Evolutionary conservation across 805 yeast genomes (phyloP).

Genomic region (Cyberlindnera galapagoensis): DNA sequence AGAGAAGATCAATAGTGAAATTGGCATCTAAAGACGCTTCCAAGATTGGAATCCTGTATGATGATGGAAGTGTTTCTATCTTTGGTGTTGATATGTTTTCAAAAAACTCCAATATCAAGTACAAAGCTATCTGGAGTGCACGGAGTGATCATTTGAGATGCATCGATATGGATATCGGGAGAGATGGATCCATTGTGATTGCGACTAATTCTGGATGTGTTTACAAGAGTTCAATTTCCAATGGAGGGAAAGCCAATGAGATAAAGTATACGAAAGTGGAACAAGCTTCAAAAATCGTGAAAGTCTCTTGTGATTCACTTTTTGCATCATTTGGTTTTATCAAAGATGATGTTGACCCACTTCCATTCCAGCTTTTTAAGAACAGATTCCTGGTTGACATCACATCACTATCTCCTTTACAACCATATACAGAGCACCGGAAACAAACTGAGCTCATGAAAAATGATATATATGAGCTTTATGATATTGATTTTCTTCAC

Average conservation of each 20-base stretch:
- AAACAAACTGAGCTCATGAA: conserved; percentile 17
- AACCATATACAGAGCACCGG: conserved; percentile 8
- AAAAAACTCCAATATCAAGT: conserved; percentile 35
- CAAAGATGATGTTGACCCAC: conserved; percentile 52
- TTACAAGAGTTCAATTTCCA: conserved; percentile 28
- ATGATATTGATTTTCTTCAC: conserved; percentile 14
- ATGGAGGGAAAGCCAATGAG: conserved; percentile 23
- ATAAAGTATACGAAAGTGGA: conserved; percentile 51
- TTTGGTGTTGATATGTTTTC: conserved; percentile 26
- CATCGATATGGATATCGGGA: conserved; percentile 60
- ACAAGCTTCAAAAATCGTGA: conserved; percentile 47
- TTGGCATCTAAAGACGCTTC: conserved; percentile 34
- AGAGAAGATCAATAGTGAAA: conserved; percentile 28
- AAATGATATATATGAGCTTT: conserved; percentile 5
- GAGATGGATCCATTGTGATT: conserved; percentile 62
- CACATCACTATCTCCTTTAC: conserved; percentile 42
- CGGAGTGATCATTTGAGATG: conserved; percentile 49
- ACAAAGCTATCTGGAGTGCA: conserved; percentile 55
- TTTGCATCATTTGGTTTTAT: conserved; percentile 64
- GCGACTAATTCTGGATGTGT: conserved; percentile 67
- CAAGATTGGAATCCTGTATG: conserved; percentile 42
- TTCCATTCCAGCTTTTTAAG: conserved; percentile 47
- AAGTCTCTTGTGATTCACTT: conserved; percentile 58
- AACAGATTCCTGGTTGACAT: conserved; percentile 48
- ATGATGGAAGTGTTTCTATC: conserved; percentile 44